Base-by-base conservation (phyloP, 306 rosid species). In the Pachyrhizus erosus region DNA sequence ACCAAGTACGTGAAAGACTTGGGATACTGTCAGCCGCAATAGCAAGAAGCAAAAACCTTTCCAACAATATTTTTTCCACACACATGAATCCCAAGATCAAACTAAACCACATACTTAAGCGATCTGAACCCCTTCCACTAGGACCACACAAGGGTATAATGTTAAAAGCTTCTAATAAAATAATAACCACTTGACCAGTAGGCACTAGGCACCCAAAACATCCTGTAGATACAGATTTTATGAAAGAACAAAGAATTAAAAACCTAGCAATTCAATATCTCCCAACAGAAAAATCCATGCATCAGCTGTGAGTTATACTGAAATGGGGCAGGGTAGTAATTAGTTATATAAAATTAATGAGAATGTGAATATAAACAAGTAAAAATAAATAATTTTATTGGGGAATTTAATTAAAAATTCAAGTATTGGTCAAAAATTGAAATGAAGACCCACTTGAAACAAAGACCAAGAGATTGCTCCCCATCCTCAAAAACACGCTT, bases 401-500 rank as follows among this genome's bases (percentile, higher is more conserved):
- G 4, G 80, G 26, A 78, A 80, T 61, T 64, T 27, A 83, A 80
- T 52, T 24, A 3, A 31, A 52, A 54, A 78, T 31, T 33, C 23
- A 65, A 39, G 31, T 17, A 57, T 46, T 52, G 39, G 27, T 45
- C 15, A 52, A 65, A 62, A 29, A 17, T 39, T 43, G 48, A 31
- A 79, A 84, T 13, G 73, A 45, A 26, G 71, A 90, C 97, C 83
- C 85, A 94, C 98, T 92, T 94, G 83, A 92, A 94, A 83, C 95
- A 92, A 86, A 94, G 97, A 76, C 96, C 98, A 78, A 92, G 97
- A 78, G 98, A 90, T 79, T 90, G 94, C 74, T 94, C 97, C 75
- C 98, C 98, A 78, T 85, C 91, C 86, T 92, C 98, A 46, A 94
- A 94, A 54, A 94, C 90, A 55, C 92, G 95, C 89, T 87, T 92